Evolutionary conservation across 2,329 filamentous ascomycete species (phyloP).

Genomic region (Xenoacremonium recifei): DNA sequence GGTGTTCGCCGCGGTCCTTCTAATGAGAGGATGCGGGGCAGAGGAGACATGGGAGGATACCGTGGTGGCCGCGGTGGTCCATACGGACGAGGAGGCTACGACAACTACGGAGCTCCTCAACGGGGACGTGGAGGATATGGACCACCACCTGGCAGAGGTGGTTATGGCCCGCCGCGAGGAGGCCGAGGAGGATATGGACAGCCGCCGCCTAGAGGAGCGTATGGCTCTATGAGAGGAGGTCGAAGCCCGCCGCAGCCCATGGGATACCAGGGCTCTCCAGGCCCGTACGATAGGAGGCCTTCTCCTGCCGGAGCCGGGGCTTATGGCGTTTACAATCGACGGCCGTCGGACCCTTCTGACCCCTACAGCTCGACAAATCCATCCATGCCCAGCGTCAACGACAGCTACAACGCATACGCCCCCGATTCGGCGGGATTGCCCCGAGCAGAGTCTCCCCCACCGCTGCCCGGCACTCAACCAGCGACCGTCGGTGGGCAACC

Average conservation of each 20-base stretch:
- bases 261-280: slow-evolving; percentile 36
- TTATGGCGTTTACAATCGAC: slow-evolving; percentile 38
- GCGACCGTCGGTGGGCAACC: slow-evolving; percentile 57
- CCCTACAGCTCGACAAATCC: slow-evolving; percentile 30
- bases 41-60: slow-evolving; percentile 49
- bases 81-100: slow-evolving; percentile 52
- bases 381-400: slow-evolving; percentile 31
- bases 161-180: slow-evolving; percentile 42
- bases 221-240: slow-evolving; percentile 30
- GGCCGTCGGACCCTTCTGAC: slow-evolving; percentile 40
- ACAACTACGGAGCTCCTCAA: slow-evolving; percentile 42
- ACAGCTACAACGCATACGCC: slow-evolving; percentile 43
- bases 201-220: slow-evolving; percentile 31
- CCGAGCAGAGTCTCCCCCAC: slow-evolving; percentile 64
- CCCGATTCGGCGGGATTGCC: slow-evolving; percentile 46
- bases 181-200: slow-evolving; percentile 33
- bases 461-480: slow-evolving; percentile 48
- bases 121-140: slow-evolving; percentile 45
- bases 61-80: slow-evolving; percentile 44
- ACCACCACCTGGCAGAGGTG: slow-evolving; percentile 39
- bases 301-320: slow-evolving; percentile 38
- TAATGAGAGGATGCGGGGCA: slow-evolving; percentile 50
- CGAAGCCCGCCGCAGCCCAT: slow-evolving; percentile 39
- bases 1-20: slow-evolving; percentile 47
- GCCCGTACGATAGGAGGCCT: slow-evolving; percentile 37